Evolutionary conservation across 257 asterid species (phyloP), one percentile per base, ranked within the genome.

Genomic region (Oldenlandia corymbosa): DNA sequence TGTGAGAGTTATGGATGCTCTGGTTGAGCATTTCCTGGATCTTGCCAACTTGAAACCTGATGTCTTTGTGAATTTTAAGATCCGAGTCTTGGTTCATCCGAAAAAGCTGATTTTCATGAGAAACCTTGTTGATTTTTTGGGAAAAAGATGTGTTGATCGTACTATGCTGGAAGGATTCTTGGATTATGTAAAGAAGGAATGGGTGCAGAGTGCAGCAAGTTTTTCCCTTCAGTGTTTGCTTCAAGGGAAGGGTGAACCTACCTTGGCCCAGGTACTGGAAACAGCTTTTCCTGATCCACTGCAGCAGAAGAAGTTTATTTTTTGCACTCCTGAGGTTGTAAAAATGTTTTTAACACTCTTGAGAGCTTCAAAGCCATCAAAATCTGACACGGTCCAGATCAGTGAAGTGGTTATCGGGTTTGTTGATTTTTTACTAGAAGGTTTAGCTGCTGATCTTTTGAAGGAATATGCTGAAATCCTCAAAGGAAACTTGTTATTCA

Each of bases 291-390:
- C 60, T 54, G 60, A 54, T 54, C 39, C 30, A 54, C 41, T 54
- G 60, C 21, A 13, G n/a, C n/a, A n/a, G n/a, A n/a, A n/a, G 7
- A 54, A 17, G 21, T 27, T 54, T n/a, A 54, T 27, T 39, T 23
- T 11, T 30, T 17, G 41, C 58, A 23, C 56, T 24, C 57, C 58
- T 8, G 23, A 46, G 5, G 61, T 24, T 17, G 4, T 2, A 2
- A 5, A 11, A 20, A 23, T 43, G 51, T 62, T n/a, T 16, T 3
- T 54, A 5, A 41, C 12, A n/a, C 3, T 54, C 60, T 28, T 54
- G 60, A 54, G 30, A 54, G 21, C 60, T 53, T 27, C 59, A 53
- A 28, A 53, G 39, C 10, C 59, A 28, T 56, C 57, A 16, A 13
- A 7, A 24, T 7, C 37, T 47, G 39, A 64, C 27, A 8, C 34